Percentiles rank a stretch among this genome's conserved stretches.
Conservation (phyloP, 2,329 filamentous ascomycete species). For the Sclerotinia spermophila region DNA sequence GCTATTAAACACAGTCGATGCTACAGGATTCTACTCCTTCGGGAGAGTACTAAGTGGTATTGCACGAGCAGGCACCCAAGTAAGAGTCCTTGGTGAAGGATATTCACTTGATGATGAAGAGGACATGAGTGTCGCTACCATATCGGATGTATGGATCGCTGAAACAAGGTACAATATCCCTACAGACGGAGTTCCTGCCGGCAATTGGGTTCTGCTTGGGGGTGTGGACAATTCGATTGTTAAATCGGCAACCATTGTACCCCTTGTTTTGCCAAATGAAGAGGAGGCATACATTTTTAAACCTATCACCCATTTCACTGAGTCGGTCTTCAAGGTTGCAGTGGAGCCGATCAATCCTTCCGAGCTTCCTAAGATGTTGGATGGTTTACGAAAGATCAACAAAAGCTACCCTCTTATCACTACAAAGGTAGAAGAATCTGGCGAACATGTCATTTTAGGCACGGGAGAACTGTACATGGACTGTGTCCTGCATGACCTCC, state of each 20-base stretch:
- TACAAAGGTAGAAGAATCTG: constrained; percentile 97
- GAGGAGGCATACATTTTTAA: constrained; percentile 96
- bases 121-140: constrained; percentile 86
- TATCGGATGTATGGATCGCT: constrained; percentile 82
- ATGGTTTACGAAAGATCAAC: constrained; percentile 93
- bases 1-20: constrained; percentile 84
- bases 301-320: constrained; percentile 89
- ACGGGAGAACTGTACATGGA: constrained; percentile 99
- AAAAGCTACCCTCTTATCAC: constrained; percentile 95
- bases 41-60: constrained; percentile 92
- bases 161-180: constrained; percentile 92
- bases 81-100: constrained; percentile 88
- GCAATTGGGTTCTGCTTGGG: constrained; percentile 86
- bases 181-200: constrained; percentile 86
- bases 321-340: constrained; percentile 95
- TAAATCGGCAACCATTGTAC: constrained; percentile 89
- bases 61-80: constrained; percentile 73
- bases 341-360: constrained; percentile 98
- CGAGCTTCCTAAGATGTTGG: constrained; percentile 97
- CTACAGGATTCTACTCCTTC: constrained; percentile 85
- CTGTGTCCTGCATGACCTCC: constrained; percentile 91
- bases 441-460: constrained; percentile 90
- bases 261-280: constrained; percentile 73
- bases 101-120: constrained; percentile 97
- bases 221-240: constrained; percentile 98